Conservation (phyloP, 129 eudicot genomes). For the Ambrosia trifida region DNA sequence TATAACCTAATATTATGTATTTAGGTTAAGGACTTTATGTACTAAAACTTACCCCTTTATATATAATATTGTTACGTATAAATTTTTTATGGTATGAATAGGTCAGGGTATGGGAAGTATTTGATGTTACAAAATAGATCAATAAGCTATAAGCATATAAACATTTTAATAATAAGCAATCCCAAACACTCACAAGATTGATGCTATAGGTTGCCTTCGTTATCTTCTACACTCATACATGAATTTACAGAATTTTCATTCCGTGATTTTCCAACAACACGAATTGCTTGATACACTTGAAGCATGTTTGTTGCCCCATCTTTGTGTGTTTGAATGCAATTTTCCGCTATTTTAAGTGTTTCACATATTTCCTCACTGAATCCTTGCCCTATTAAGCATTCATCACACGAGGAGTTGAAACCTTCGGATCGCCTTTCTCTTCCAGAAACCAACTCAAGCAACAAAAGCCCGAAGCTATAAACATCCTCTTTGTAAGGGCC, state of each 20-base stretch:
- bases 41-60: too few relatives aligned
- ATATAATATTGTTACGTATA: too few relatives aligned
- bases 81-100: too few relatives aligned
- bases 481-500: constrained; percentile 70
- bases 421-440: constrained; percentile 20
- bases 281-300: constrained; percentile 31
- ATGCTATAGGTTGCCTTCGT: background rate
- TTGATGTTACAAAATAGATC: too few relatives aligned
- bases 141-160: too few relatives aligned
- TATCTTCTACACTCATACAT: background rate
- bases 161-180: too few relatives aligned
- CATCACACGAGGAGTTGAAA: background rate
- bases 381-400: constrained; percentile 12
- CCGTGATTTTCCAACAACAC: constrained; percentile 15
- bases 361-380: constrained; percentile 19
- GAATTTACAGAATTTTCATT: background rate
- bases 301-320: constrained; percentile 27
- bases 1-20: too few relatives aligned
- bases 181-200: background rate
- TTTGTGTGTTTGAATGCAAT: constrained; percentile 4
- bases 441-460: constrained; percentile 63
- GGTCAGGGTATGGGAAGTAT: too few relatives aligned
- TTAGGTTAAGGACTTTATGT: too few relatives aligned
- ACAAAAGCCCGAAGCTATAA: constrained; percentile 73
- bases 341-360: constrained; percentile 22